These are phyloP conservation scores for Ceratobasidium sp. DNA, from an alignment of 1,284 basidiomycete species.

Conservation along the genomic window DNA sequence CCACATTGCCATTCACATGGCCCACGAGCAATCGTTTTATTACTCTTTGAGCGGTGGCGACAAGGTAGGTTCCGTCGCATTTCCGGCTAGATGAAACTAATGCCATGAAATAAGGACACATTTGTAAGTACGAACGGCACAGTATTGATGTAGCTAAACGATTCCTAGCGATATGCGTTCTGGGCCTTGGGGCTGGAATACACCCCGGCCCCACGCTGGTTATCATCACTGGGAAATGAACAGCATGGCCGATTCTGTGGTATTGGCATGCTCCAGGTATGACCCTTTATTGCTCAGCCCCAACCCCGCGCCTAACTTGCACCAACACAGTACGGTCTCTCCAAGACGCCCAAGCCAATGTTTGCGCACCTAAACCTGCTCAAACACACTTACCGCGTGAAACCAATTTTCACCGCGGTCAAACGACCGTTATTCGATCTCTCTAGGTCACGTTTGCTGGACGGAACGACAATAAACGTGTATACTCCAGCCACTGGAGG, in stretches of 20 bases:
- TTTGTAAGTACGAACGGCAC: slow-evolving; percentile 43
- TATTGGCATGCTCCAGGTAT: slow-evolving; percentile 49
- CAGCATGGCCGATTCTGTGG: slow-evolving; percentile 52
- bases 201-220: slow-evolving; percentile 51
- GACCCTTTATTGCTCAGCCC: slow-evolving; percentile 39
- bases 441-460: slow-evolving; percentile 34
- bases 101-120: slow-evolving; percentile 52
- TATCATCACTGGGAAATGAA: slow-evolving; percentile 49
- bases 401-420: slow-evolving; percentile 41
- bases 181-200: slow-evolving; percentile 51
- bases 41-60: slow-evolving; percentile 54
- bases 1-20: slow-evolving; percentile 54
- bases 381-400: slow-evolving; percentile 50
- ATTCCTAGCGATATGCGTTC: slow-evolving; percentile 52
- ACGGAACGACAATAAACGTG: slow-evolving; percentile 37
- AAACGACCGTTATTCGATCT: slow-evolving; percentile 42
- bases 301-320: not conserved
- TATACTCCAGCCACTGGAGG: slow-evolving; percentile 39
- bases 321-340: slow-evolving; percentile 23
- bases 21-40: slow-evolving; percentile 53
- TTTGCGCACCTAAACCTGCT: slow-evolving; percentile 56
- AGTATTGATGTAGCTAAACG: not conserved
- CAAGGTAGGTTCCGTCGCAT: slow-evolving; percentile 47
- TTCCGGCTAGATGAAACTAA: slow-evolving; percentile 40
- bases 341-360: slow-evolving; percentile 49